Evolutionary conservation across 1,284 basidiomycete genomes (phyloP), one percentile per base, ranked within the genome.

Genomic region (Boletus hoseneyae): DNA sequence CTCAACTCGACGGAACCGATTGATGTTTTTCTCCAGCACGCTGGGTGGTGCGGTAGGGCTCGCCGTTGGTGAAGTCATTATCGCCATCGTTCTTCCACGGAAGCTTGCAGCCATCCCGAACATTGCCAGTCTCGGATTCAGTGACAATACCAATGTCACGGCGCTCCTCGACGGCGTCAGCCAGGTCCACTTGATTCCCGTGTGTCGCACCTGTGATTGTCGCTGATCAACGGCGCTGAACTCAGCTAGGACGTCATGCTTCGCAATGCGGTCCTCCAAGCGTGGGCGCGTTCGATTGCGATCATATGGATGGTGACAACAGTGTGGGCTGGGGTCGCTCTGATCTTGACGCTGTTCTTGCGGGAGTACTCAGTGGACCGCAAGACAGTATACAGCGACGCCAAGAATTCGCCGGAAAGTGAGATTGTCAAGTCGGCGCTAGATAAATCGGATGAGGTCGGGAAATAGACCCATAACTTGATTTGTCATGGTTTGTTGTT

Each of bases 31-130:
- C n/a, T 2, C 4, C n/a, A 83, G 83, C 45, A 79, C 79, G 0
- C 64, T 91, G 13, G 87, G 87, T 7, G 87, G 85, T 1, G 87
- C 88, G 0, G 73, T 90, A 32, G 87, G 87, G 10, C 78, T 91
- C 48, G 76, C 86, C 0, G 67, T 88, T 23, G 84, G 86, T 18
- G 82, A 88, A 55, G 82, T 82, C 3, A 81, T 88, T 52, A 82
- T 82, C 55, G 71, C 82, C 2, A 79, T 76, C 49, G 79, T 86
- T 58, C 70, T 87, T 25, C 70, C 70, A n/a, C 72, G 71, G 57
- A 80, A 78, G 57, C 66, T 87, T 12, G 60, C 62, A 0, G 63
- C 63, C 13, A 79, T 86, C 32, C 73, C 78, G 3, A 73, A 73
- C 46, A 43, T 78, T 12, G 55, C 61, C 5, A 64, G 41, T 18